Evolutionary conservation across 768 basidiomycete genomes (phyloP), one percentile per base, ranked within the genome.

Genomic region (Xanthoconium stramineum): DNA sequence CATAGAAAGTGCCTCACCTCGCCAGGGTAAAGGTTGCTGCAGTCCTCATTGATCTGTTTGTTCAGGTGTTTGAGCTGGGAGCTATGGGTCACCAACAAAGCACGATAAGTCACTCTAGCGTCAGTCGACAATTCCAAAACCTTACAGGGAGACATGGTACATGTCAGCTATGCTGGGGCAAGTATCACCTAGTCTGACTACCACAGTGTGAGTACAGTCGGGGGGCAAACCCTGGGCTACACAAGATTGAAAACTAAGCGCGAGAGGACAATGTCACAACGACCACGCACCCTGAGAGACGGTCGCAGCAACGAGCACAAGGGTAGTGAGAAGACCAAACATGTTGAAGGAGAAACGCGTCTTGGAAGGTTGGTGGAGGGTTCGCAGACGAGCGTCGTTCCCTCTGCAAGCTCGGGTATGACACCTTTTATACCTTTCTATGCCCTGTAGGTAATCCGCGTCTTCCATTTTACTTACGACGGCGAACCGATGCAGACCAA

Each of bases 81-180:
- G 0, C 82, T 83, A 55, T 47, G 35, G 12, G 13, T 42, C 8
- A 20, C 4, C 24, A 24, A 24, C 24, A 24, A 24, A 32, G 12
- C 54, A 50, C 49, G 12, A 20, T 9, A 30, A 17, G 54, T 15
- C 24, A 24, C 24, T 24, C 24, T 24, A 24, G 24, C 24, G 29
- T 24, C 5, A 32, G 11, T 24, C 2, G 17, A 38, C 45, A 12
- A 14, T 12, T 24, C 24, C 24, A 24, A 28, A 20, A 19, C 73
- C 83, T 48, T 59, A 88, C 85, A 83, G 84, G 38, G 86, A 86
- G 58, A 79, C 82, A 52, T 83, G 79, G 64, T 85, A 62, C 20
- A 76, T 67, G 35, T 80, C 79, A 61, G 84, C 88, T 69, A 91
- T 90, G 53, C 57, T 63, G 70, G 89, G 13, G 67, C 89, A 91